Percentiles rank a stretch among this genome's conserved stretches.
Evolutionary conservation across 2,329 filamentous ascomycete genomes (phyloP).

Genomic region (Fusarium cyanostomum): DNA sequence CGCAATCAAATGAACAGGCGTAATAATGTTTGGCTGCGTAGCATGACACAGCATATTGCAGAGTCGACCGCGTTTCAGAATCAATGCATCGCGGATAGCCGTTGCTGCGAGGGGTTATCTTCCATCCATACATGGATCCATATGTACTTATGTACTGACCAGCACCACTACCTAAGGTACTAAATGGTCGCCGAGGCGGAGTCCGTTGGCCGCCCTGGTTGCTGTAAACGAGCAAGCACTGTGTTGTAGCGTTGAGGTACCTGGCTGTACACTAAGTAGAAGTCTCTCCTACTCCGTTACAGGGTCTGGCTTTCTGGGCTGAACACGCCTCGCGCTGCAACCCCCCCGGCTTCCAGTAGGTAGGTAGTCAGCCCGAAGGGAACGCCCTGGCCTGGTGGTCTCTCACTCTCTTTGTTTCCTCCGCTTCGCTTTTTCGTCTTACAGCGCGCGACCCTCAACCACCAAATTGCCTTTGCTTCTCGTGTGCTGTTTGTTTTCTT

Average conservation of each 20-base stretch:
- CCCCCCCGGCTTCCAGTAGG: neutral
- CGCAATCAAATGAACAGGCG: too few species aligned
- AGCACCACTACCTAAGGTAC: too few species aligned
- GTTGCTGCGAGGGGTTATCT: neutral
- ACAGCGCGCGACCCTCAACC: neutral
- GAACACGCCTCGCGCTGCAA: conserved; percentile 24
- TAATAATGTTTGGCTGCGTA: too few species aligned
- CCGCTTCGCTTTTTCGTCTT: conserved; percentile 14
- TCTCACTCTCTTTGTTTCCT: conserved; percentile 29
- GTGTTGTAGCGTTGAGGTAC: neutral
- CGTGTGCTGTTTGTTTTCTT: neutral
- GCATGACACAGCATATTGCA: neutral
- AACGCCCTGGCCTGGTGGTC: neutral
- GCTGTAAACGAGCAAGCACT: too few species aligned
- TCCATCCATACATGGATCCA: conserved; percentile 11
- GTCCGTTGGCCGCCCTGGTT: too few species aligned
- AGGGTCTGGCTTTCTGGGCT: conserved; percentile 28
- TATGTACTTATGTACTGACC: too few species aligned
- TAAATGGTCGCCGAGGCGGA: too few species aligned
- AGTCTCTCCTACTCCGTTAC: neutral
- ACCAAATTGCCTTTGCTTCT: conserved; percentile 3
- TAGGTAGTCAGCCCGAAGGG: neutral
- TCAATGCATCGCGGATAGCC: neutral
- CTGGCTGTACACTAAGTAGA: neutral
- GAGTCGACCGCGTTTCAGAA: conserved; percentile 15